Percentiles rank a stretch among this genome's conserved stretches.
phyloP scores from a whole-genome alignment of 2,329 filamentous ascomycete genomes.

The Pyricularia pennisetigena region DNA sequence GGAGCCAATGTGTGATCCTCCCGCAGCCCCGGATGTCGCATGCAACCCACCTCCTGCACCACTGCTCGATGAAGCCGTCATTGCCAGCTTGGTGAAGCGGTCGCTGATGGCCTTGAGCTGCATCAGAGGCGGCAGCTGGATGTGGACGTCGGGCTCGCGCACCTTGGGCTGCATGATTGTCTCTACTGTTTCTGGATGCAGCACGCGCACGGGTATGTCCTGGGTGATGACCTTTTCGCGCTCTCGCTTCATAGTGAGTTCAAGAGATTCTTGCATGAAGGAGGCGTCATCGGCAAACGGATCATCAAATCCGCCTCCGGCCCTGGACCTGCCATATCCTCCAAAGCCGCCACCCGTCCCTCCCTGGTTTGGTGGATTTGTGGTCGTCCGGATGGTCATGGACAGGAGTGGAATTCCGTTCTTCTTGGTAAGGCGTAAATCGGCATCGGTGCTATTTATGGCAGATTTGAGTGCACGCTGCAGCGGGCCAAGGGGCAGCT shows the following conservation, averaged over 20 bases:
- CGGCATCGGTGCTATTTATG: constrained; percentile 68
- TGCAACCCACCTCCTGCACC: not conserved
- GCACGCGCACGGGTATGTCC: constrained; percentile 87
- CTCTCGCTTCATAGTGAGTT: constrained; percentile 52
- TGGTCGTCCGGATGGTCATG: constrained; percentile 78
- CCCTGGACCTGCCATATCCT: constrained; percentile 9
- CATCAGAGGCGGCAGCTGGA: constrained; percentile 75
- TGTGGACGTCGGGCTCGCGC: constrained; percentile 87
- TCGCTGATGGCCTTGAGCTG: constrained; percentile 93
- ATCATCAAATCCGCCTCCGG: constrained; percentile 21
- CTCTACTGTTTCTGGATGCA: constrained; percentile 75
- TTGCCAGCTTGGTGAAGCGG: constrained; percentile 81
- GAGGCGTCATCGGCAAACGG: constrained; percentile 33
- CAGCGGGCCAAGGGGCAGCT: constrained; percentile 79
- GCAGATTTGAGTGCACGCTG: constrained; percentile 90
- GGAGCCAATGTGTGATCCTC: constrained; percentile 9
- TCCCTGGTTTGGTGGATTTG: constrained; percentile 26
- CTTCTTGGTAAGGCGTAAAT: constrained; percentile 86
- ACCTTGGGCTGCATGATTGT: constrained; percentile 88
- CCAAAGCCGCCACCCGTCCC: constrained; percentile 21
- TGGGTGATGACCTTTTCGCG: constrained; percentile 91
- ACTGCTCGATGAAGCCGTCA: constrained; percentile 24
- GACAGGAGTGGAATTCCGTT: constrained; percentile 78
- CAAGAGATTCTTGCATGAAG: constrained; percentile 37
- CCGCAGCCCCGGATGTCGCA: constrained; percentile 16